phyloP scores from a whole-genome alignment of 78 protist species.

The Fonticula alba region DNA sequence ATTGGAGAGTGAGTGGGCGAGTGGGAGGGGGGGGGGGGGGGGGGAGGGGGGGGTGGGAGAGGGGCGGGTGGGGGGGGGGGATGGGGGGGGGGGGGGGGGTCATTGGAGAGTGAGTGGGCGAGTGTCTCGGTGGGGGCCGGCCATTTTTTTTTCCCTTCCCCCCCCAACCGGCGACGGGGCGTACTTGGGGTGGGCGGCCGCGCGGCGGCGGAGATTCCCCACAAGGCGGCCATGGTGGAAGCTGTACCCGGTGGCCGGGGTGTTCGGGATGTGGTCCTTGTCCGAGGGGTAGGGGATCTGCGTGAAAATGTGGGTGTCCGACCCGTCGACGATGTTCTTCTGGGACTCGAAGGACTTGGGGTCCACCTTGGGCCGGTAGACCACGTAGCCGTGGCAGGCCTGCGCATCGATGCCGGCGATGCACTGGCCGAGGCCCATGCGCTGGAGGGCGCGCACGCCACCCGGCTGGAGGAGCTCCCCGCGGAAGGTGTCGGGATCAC shows the following conservation, averaged over 20 bases:
- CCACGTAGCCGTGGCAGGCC: conserved; percentile 26
- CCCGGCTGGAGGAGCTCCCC: conserved; percentile 79
- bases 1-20: no score
- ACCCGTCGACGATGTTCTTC: no score
- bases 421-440: conserved; percentile 32
- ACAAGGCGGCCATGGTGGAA: conserved; percentile 63
- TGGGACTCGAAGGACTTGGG: background rate
- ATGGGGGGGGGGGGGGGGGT: no score
- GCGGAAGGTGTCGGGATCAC: conserved; percentile 54
- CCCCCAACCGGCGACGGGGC: background rate
- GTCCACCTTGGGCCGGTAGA: conserved; percentile 9
- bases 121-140: no score
- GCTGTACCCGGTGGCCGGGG: conserved; percentile 18
- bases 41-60: no score
- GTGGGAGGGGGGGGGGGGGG: no score
- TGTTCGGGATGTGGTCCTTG: background rate
- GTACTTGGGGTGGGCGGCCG: conserved; percentile 17
- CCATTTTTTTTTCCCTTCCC: no score
- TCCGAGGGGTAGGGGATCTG: conserved; percentile 19
- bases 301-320: no score
- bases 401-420: conserved; percentile 44
- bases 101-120: background rate
- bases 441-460: conserved; percentile 30
- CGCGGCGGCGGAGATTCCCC: conserved; percentile 32
- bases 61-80: no score